phyloP scores from a whole-genome alignment of 208 protist species.

The Balamuthia mandrillaris region DNA sequence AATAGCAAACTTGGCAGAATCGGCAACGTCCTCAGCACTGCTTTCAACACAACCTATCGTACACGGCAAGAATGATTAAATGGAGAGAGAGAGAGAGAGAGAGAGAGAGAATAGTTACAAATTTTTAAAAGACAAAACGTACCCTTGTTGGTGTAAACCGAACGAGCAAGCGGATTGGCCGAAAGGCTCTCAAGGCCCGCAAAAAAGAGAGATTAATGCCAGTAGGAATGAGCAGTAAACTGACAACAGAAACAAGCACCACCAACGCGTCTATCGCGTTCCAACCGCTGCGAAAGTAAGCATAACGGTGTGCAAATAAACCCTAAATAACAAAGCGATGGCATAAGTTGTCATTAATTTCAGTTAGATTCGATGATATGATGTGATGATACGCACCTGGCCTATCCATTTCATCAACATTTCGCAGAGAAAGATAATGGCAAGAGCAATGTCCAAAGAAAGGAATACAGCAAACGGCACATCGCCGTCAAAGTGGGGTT shows the following conservation, averaged over 20 bases:
- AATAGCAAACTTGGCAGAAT: slow-evolving; percentile 78
- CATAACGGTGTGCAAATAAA: not conserved
- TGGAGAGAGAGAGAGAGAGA: no score
- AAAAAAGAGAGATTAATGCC: slow-evolving; percentile 81
- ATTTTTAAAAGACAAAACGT: no score
- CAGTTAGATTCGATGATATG: no score
- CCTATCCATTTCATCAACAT: slow-evolving; percentile 83
- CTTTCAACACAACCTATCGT: slow-evolving; percentile 70
- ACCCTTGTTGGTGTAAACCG: no score
- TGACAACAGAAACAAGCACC: slow-evolving; percentile 79
- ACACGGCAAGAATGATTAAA: no score
- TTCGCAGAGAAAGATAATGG: slow-evolving; percentile 78
- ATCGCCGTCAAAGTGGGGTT: no score
- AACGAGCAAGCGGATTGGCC: slow-evolving; percentile 69
- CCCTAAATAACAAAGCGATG: no score
- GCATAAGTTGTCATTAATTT: no score
- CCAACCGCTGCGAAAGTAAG: slow-evolving; percentile 44
- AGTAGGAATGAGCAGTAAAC: slow-evolving; percentile 65
- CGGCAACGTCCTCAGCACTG: slow-evolving; percentile 79
- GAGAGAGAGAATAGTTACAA: no score
- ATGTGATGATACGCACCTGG: no score
- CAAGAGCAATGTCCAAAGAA: slow-evolving; percentile 63
- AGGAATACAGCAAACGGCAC: no score
- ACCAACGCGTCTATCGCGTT: slow-evolving; percentile 85
- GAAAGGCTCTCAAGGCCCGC: slow-evolving; percentile 80